Conservation (phyloP, 148 eudicot genomes). For the Cornus kousa region DNA sequence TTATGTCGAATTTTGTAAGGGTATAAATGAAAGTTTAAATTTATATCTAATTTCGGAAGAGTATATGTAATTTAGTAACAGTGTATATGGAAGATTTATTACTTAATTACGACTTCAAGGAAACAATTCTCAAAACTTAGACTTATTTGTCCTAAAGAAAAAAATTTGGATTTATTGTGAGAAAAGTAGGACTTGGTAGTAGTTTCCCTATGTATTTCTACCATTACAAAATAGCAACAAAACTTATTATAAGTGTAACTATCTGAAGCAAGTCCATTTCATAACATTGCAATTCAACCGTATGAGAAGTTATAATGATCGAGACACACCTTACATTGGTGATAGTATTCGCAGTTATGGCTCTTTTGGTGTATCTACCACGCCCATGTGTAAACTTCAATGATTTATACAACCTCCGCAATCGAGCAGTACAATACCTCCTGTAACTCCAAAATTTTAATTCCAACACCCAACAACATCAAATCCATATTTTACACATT, state of each 20-base stretch:
- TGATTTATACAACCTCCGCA: slow-evolving; percentile 88
- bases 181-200: too few relatives aligned
- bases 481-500: background rate
- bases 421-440: slow-evolving; percentile 91
- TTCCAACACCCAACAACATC: background rate
- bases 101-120: too few relatives aligned
- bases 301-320: background rate
- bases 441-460: slow-evolving; percentile 28
- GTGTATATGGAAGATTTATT: too few relatives aligned
- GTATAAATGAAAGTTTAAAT: too few relatives aligned
- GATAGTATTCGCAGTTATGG: slow-evolving; percentile 60
- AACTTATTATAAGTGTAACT: too few relatives aligned
- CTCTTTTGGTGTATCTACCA: slow-evolving; percentile 65
- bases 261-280: background rate
- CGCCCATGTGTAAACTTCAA: slow-evolving; percentile 94
- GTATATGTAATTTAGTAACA: too few relatives aligned
- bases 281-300: background rate
- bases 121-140: too few relatives aligned
- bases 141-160: too few relatives aligned
- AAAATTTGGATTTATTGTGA: too few relatives aligned
- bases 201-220: too few relatives aligned
- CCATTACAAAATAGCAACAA: background rate
- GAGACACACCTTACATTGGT: slow-evolving; percentile 81
- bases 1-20: too few relatives aligned
- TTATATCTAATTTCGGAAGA: too few relatives aligned